phyloP scores from a whole-genome alignment of 768 basidiomycete species.

The Hemileccinum rubropunctum region DNA sequence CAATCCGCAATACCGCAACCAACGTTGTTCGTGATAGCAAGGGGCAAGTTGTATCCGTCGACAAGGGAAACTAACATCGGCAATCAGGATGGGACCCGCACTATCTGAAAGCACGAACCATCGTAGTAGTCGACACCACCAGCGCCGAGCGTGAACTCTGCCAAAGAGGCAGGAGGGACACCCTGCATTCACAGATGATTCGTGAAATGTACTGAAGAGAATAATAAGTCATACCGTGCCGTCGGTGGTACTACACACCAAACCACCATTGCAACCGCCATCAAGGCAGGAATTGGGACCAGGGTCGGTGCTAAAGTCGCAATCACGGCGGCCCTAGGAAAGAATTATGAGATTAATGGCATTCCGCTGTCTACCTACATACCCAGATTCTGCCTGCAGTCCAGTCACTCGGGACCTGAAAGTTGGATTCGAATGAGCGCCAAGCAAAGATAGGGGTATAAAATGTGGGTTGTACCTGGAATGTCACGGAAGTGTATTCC shows the following conservation, averaged over 20 bases:
- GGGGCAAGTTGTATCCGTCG: constrained; percentile 63
- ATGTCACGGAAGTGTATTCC: constrained; percentile 24
- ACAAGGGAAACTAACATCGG: constrained; percentile 53
- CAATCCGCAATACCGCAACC: constrained; percentile 57
- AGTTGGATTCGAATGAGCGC: not conserved
- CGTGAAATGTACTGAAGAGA: not conserved
- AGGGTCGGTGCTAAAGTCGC: constrained; percentile 53
- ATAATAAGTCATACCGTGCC: constrained; percentile 40
- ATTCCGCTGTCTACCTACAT: not conserved
- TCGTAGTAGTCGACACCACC: constrained; percentile 57
- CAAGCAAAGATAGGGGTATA: not conserved
- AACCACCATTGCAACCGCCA: constrained; percentile 70
- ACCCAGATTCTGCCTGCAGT: constrained; percentile 66
- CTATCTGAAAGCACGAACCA: constrained; percentile 35
- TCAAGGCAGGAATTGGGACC: constrained; percentile 56
- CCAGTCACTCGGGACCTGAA: constrained; percentile 60
- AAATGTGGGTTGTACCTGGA: constrained; percentile 16
- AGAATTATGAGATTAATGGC: not conserved
- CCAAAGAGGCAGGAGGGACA: constrained; percentile 66
- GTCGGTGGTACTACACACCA: constrained; percentile 49
- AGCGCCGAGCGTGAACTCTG: constrained; percentile 60
- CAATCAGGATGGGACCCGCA: not conserved
- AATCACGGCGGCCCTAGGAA: constrained; percentile 50
- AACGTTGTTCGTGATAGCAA: constrained; percentile 52
- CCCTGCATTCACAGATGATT: constrained; percentile 34